phyloP scores from a whole-genome alignment of 2,329 filamentous ascomycete species.

The Clonostachys rosea region DNA sequence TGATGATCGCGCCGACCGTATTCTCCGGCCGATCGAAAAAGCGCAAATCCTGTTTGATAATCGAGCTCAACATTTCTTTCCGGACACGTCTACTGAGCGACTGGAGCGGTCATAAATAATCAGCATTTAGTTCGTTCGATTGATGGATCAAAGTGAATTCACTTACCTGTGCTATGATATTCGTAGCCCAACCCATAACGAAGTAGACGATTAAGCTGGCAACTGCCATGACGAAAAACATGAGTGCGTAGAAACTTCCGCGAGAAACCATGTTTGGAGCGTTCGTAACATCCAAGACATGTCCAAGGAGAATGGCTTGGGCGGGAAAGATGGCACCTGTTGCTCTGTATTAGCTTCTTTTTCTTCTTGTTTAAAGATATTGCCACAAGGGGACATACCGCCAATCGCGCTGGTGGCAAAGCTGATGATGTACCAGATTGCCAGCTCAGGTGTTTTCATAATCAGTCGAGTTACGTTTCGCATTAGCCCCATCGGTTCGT shows the following conservation, averaged over 20 bases:
- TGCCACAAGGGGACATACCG: background rate
- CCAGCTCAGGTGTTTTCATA: background rate
- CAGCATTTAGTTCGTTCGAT: background rate
- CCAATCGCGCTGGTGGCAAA: background rate
- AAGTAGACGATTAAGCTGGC: constrained; percentile 29
- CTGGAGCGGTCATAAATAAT: background rate
- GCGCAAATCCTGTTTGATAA: constrained; percentile 32
- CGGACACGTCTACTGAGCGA: constrained; percentile 15
- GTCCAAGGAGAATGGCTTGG: constrained; percentile 7
- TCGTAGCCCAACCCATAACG: constrained; percentile 11
- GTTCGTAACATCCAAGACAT: constrained; percentile 11
- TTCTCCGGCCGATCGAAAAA: constrained; percentile 26
- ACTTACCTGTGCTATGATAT: constrained; percentile 10
- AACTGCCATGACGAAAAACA: constrained; percentile 40
- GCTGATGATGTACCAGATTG: background rate
- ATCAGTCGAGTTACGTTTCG: too few species aligned
- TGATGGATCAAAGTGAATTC: too few species aligned
- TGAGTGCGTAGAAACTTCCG: constrained; percentile 17
- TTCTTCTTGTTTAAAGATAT: too few species aligned
- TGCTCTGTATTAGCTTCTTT: constrained; percentile 20
- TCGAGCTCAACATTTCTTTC: constrained; percentile 16
- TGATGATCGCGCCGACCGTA: constrained; percentile 22
- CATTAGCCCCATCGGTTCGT: too few species aligned
- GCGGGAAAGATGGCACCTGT: background rate
- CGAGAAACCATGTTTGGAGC: too few species aligned